Conservation (phyloP, 2,329 filamentous ascomycete species). For the Hymenoscyphus occultus region DNA sequence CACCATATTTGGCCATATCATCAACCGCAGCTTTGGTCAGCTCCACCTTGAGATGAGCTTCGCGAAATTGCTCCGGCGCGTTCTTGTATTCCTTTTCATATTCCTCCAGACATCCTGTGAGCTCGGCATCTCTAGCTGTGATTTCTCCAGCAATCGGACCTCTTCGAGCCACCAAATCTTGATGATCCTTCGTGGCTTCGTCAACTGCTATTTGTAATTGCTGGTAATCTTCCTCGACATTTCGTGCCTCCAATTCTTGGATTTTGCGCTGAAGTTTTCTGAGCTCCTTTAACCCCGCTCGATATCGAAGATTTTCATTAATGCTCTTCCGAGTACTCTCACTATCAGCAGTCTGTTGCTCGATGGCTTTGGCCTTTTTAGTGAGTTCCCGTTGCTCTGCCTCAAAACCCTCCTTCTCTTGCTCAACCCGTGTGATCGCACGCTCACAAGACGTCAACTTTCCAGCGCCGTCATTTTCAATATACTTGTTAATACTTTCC, state of each 20-base stretch:
- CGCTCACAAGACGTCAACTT: conserved; percentile 68
- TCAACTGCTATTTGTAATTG: conserved; percentile 69
- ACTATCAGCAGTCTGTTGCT: conserved; percentile 73
- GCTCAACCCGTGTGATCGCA: conserved; percentile 66
- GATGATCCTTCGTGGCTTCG: conserved; percentile 63
- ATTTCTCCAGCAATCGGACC: conserved; percentile 73
- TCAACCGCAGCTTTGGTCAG: conserved; percentile 92
- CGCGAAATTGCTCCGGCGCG: conserved; percentile 75
- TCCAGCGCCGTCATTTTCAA: conserved; percentile 68
- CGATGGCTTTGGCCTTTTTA: conserved; percentile 71
- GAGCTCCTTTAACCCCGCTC: conserved; percentile 68
- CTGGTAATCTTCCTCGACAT: conserved; percentile 79
- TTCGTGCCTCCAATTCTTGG: conserved; percentile 68
- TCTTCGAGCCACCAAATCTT: conserved; percentile 68
- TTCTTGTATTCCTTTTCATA: conserved; percentile 87
- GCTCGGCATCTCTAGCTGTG: conserved; percentile 80
- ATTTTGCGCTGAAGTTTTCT: conserved; percentile 69
- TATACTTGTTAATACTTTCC: conserved; percentile 75
- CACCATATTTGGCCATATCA: conserved; percentile 77
- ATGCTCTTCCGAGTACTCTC: conserved; percentile 85
- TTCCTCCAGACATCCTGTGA: conserved; percentile 68
- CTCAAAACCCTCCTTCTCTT: conserved; percentile 63
- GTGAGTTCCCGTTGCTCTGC: conserved; percentile 65
- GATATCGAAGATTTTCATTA: conserved; percentile 81
- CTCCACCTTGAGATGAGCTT: conserved; percentile 83